Base-by-base conservation (phyloP, 2,329 filamentous ascomycete species). In the Hyphodiscus sp. region DNA sequence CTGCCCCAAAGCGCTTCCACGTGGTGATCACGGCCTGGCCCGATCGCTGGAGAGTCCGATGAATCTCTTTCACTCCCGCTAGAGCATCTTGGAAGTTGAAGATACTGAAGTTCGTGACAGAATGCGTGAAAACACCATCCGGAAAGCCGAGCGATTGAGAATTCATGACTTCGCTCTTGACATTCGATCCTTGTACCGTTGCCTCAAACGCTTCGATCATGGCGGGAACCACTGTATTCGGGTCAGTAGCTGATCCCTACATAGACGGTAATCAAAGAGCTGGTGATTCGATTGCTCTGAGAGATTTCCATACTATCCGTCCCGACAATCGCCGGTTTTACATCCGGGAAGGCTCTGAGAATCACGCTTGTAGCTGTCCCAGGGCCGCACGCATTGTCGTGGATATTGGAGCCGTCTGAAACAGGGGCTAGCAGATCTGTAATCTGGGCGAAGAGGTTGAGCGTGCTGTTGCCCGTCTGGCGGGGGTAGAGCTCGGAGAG, bases 51-150 rank as follows among this genome's bases (percentile, higher is more conserved):
- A 70, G 58, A 2, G 68, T 68, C 4, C 66, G 66, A 41, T 64
- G 45, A 2, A 64, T 66, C 49, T 70, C 68, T 8, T 54, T 50
- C 0, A 70, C 41, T n/a, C 58, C 63, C 1, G 59, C 55, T 7
- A 57, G 45, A 1, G 61, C 64, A 16, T 61, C 50, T 1, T 54
- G 42, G 19, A 70, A 60, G 10, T 65, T 64, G 45, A 65, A 70
- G 29, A 68, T 56, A 53, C 66, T 68, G 20, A 69, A 67, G 53
- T 67, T 68, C 48, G 62, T 57, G 50, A 69, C 61, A 15, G 52
- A 60, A 53, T 69, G 67, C 0, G 62, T 62, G 16, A 45, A 45
- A 15, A 16, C 11, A 3, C 11, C 20, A 11, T 20, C 42, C 4
- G 42, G 42, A 16, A 45, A 45, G 18, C 2, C 16, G 42, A 45